phyloP scores from a whole-genome alignment of 768 basidiomycete genomes.

The Suillus discolor region DNA sequence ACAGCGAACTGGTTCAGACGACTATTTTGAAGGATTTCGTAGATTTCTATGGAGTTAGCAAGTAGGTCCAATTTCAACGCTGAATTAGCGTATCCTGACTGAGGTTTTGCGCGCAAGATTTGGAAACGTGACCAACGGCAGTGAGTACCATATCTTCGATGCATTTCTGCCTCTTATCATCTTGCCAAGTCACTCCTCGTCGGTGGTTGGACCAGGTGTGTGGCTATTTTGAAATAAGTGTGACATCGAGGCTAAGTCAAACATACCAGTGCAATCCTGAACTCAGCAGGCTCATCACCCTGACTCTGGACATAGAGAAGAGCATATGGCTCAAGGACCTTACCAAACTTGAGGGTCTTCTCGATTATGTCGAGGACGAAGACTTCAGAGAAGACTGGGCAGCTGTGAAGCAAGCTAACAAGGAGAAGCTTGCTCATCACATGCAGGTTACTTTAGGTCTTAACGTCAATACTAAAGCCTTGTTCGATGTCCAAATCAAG shows the following conservation, averaged over 20 bases:
- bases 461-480: constrained; percentile 68
- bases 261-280: constrained; percentile 79
- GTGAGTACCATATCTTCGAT: constrained; percentile 45
- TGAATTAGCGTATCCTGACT: constrained; percentile 16
- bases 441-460: constrained; percentile 74
- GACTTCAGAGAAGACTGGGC: constrained; percentile 81
- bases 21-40: constrained; percentile 92
- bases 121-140: constrained; percentile 91
- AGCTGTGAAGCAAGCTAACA: constrained; percentile 87
- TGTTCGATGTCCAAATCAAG: constrained; percentile 94
- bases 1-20: constrained; percentile 84
- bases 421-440: constrained; percentile 80
- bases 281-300: constrained; percentile 82
- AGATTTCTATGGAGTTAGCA: constrained; percentile 87
- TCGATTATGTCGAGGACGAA: constrained; percentile 71
- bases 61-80: constrained; percentile 36
- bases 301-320: constrained; percentile 75
- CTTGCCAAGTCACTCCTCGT: constrained; percentile 75
- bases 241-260: constrained; percentile 11
- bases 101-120: constrained; percentile 46
- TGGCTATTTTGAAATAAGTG: neutral
- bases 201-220: constrained; percentile 84
- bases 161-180: neutral
- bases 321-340: constrained; percentile 86
- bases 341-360: constrained; percentile 73